These are phyloP conservation scores for Botrytis porri DNA, from an alignment of 2,329 filamentous ascomycete species.

Conservation along the genomic window DNA sequence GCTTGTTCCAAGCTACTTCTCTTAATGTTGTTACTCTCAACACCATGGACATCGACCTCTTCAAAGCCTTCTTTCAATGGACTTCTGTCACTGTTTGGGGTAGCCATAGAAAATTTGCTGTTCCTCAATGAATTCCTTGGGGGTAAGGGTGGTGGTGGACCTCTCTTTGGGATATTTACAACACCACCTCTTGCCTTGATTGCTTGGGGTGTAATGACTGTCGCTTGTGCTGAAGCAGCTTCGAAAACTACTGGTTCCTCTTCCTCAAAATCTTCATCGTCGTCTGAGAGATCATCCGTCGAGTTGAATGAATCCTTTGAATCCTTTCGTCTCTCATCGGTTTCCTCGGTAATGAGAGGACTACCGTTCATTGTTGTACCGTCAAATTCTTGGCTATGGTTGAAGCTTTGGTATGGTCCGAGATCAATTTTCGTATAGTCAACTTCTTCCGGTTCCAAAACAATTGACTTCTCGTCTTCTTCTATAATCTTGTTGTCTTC, in stretches of 20 bases:
- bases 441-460: slow-evolving; percentile 49
- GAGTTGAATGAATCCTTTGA: slow-evolving; percentile 40
- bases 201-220: slow-evolving; percentile 52
- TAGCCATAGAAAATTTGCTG: slow-evolving; percentile 31
- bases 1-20: slow-evolving; percentile 9
- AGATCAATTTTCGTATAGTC: slow-evolving; percentile 60
- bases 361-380: slow-evolving; percentile 38
- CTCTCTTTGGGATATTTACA: slow-evolving; percentile 79
- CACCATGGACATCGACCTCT: slow-evolving; percentile 34
- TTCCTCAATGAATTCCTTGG: slow-evolving; percentile 64
- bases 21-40: slow-evolving; percentile 19
- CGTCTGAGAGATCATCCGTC: slow-evolving; percentile 48
- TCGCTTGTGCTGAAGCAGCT: slow-evolving; percentile 56
- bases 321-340: slow-evolving; percentile 37
- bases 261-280: slow-evolving; percentile 40
- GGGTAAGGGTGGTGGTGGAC: slow-evolving; percentile 70
- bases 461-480: slow-evolving; percentile 40
- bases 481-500: slow-evolving; percentile 37
- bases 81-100: slow-evolving; percentile 31
- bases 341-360: slow-evolving; percentile 27
- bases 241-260: slow-evolving; percentile 69
- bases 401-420: slow-evolving; percentile 41
- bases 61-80: slow-evolving; percentile 37
- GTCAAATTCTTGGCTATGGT: slow-evolving; percentile 35
- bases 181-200: slow-evolving; percentile 66